These are phyloP conservation scores for Coemansia sp. DNA, from an alignment of 192 early-diverging fungal genomes.

Conservation along the genomic window DNA sequence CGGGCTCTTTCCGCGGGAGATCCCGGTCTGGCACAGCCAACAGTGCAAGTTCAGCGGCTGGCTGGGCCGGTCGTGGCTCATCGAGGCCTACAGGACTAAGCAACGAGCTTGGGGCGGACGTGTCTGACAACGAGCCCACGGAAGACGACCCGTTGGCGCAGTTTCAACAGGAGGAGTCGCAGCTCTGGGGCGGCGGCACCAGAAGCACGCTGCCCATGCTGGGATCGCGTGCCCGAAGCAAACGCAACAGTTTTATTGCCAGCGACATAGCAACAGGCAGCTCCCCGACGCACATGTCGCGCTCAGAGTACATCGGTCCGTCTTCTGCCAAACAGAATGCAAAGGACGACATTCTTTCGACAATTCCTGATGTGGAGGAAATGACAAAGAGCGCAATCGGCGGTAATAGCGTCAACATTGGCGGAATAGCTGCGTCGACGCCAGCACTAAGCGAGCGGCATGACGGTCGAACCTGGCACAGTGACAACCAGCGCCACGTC, in stretches of 20 bases:
- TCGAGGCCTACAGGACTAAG: conserved; percentile 6
- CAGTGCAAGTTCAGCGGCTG: conserved; percentile 17
- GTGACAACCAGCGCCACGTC: neutral
- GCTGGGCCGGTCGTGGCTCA: conserved; percentile 11
- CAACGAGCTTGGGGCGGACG: conserved; percentile 1
- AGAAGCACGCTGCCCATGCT: conserved; percentile 46
- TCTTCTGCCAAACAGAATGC: conserved; percentile 6
- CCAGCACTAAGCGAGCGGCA: conserved; percentile 18
- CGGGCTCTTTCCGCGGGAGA: conserved; percentile 9
- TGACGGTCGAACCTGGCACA: neutral
- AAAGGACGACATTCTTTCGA: neutral
- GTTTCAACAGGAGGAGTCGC: conserved; percentile 55
- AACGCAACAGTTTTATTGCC: conserved; percentile 6
- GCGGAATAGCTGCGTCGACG: conserved; percentile 43
- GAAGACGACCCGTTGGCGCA: conserved; percentile 46
- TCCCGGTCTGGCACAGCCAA: conserved; percentile 39
- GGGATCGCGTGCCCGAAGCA: conserved; percentile 21
- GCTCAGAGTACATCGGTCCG: conserved; percentile 46
- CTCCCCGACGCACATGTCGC: conserved; percentile 20
- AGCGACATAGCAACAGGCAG: neutral
- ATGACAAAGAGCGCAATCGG: neutral
- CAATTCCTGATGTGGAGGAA: neutral
- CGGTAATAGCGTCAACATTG: neutral
- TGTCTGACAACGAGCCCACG: neutral
- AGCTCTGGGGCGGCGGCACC: conserved; percentile 48